Percentiles rank a stretch among this genome's conserved stretches.
These are phyloP conservation scores for Moricandia moricandioides DNA, from an alignment of 345 rosid genomes.

Conservation along the genomic window DNA sequence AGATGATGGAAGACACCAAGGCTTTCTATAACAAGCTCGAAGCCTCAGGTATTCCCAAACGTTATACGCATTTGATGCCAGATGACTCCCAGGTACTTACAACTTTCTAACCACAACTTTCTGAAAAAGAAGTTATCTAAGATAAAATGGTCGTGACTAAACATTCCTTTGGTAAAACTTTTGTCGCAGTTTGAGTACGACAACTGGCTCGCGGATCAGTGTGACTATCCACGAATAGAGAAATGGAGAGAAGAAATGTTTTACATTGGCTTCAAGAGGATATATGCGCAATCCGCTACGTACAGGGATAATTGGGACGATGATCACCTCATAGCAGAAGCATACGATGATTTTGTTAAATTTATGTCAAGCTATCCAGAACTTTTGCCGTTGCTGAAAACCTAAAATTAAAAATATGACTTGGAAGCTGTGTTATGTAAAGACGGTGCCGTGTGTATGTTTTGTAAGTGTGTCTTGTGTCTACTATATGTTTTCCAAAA, in stretches of 20 bases:
- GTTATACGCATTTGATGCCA: conserved; percentile 57
- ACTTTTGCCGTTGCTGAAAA: conserved; percentile 36
- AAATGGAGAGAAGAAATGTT: conserved; percentile 67
- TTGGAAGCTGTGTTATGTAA: neutral
- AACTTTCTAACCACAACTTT: neutral
- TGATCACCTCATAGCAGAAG: conserved; percentile 48
- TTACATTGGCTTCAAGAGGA: conserved; percentile 13
- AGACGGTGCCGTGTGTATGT: neutral
- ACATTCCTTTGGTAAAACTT: neutral
- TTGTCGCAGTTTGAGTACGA: conserved; percentile 51
- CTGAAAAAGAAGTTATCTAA: conserved; percentile 5
- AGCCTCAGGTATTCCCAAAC: conserved; percentile 61
- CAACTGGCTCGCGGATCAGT: conserved; percentile 53
- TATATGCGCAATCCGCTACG: conserved; percentile 37
- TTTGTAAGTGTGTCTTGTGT: conserved; percentile 17
- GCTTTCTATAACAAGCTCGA: conserved; percentile 54
- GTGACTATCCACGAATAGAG: conserved; percentile 41
- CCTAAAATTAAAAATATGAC: conserved; percentile 3
- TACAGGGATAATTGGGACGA: conserved; percentile 71
- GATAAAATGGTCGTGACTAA: neutral
- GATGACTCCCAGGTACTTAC: conserved; percentile 33
- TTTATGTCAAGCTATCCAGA: conserved; percentile 30
- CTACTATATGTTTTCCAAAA: neutral
- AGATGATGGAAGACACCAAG: conserved; percentile 46
- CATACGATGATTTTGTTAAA: conserved; percentile 49